Base-by-base conservation (phyloP, 2,329 filamentous ascomycete genomes). In the Cladobotryum protrusum region DNA sequence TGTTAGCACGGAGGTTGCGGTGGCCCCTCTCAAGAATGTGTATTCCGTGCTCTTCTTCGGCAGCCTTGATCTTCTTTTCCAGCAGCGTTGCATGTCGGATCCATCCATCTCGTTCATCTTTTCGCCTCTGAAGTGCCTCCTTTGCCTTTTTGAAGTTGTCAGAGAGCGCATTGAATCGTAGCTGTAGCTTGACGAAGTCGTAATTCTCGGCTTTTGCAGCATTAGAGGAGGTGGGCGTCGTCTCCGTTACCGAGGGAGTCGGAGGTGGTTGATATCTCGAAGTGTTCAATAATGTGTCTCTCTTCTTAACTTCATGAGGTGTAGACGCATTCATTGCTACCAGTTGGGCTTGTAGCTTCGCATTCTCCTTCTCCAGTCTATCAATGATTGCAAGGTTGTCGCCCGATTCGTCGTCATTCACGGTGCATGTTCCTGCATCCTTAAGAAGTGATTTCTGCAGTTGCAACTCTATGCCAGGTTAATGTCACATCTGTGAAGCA, bases 31-130 rank as follows among this genome's bases (percentile, higher is more conserved):
- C 61, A 5, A 63, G 50, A n/a, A 70, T 67, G 8, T 44, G 55
- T 33, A 68, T 63, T 4, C 58, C 59, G 33, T 65, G 59, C 48
- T 69, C 67, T 32, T 65, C 65, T 52, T 77, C 71, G 9, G 77
- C 63, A 19, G 60, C 63, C 42, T 67, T 65, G 11, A 80, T 65
- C 52, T 68, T 75, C 20, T 62, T 62, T 46, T 75, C 66, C 15
- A 79, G 59, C 12, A 64, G 57, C 18, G 68, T 68, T 5, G 72
- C 71, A 48, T 77, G 72, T 5, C 65, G 61, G 20, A 67, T 64
- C 77, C 77, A 81, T 32, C 60, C 57, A 6, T 74, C 66, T 4
- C 69, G 68, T 19, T 72, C 67, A 1, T 67, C 63, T 24, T 70
- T 72, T 43, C 69, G 68, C 54, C 68, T 72, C 32, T 63, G 59